Percentiles rank a stretch among this genome's conserved stretches.
phyloP scores from a whole-genome alignment of 1,284 basidiomycete genomes.

The Austroboletus rostrupii region DNA sequence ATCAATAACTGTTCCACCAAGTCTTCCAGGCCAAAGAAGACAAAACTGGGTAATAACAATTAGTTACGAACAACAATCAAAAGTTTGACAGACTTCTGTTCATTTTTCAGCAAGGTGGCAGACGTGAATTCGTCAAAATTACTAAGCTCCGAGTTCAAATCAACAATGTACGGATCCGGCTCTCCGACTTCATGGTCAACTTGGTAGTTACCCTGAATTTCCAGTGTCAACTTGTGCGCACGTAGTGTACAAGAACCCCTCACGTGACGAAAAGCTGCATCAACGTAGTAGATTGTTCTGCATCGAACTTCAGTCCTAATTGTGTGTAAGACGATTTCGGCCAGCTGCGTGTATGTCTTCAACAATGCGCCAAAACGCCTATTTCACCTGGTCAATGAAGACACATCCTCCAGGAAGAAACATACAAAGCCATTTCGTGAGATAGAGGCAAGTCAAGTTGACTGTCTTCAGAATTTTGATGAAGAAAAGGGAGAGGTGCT shows the following conservation, averaged over 20 bases:
- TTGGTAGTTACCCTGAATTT: conserved; percentile 72
- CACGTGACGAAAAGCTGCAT: conserved; percentile 74
- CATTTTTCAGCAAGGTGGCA: conserved; percentile 55
- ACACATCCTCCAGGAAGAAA: conserved; percentile 13
- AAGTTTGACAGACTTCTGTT: conserved; percentile 56
- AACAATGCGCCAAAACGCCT: conserved; percentile 89
- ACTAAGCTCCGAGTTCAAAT: conserved; percentile 81
- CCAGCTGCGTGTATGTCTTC: conserved; percentile 85
- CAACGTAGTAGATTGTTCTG: conserved; percentile 79
- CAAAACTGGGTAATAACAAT: conserved; percentile 50
- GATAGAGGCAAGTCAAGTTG: conserved; percentile 74
- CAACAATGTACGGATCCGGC: conserved; percentile 87
- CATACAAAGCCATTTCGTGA: conserved; percentile 82
- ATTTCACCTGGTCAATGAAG: conserved; percentile 9
- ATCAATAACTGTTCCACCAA: conserved; percentile 86
- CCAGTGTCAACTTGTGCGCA: conserved; percentile 4
- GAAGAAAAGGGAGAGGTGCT: conserved; percentile 32
- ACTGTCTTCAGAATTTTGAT: conserved; percentile 33
- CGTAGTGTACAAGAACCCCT: conserved; percentile 17
- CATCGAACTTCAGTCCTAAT: conserved; percentile 88
- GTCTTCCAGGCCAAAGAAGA: conserved; percentile 84
- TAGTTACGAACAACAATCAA: conserved; percentile 1
- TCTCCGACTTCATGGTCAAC: conserved; percentile 82
- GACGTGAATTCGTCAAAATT: conserved; percentile 73
- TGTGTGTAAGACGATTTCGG: conserved; percentile 83